Evolutionary conservation across 2,329 filamentous ascomycete species (phyloP), one percentile per base, ranked within the genome.

Genomic region (Pseudovirgaria hyperparasitica): DNA sequence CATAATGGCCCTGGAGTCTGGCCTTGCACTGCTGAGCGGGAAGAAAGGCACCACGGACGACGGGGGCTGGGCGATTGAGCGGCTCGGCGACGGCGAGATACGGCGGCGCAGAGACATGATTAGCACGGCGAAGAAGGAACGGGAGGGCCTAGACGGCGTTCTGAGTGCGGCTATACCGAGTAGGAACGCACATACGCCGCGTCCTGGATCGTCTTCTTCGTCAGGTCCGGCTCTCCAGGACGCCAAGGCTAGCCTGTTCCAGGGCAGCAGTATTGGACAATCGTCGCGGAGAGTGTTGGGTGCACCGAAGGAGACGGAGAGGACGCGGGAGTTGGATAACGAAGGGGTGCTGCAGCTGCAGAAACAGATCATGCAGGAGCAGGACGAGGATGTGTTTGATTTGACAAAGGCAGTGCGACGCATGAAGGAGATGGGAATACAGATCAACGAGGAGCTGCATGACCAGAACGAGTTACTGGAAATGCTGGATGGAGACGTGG

Each of bases 311-410:
- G 82, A 92, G 55, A 86, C 79, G 10, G 75, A 81, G 31, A 69
- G 72, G 35, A 87, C 82, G 22, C 58, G 81, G 9, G 80, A 87
- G 49, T 54, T 82, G 28, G 81, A 84, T 45, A 90, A 90, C 40
- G 53, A 65, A 4, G 81, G 79, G 0, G 73, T 90, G 11, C 42
- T 86, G 34, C 70, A 79, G 48, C 54, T 90, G 34, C 82, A 90
- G 52, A 64, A 72, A 40, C 67, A 80, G 43, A 70, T 82, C 50
- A 82, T 87, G 63, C 46, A 64, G 28, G 72, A 80, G 37, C 82
- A 92, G 45, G 82, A 90, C 38, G 51, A 75, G 40, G 76, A 81
- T 40, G 67, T 90, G 3, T 67, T 78, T 11, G 63, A 72, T 39
- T 56, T 90, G 29, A 65, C 70, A 2, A 72, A 70, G 37, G 75